Evolutionary conservation across 2,329 filamentous ascomycete genomes (phyloP), one percentile per base, ranked within the genome.

Genomic region (Hymenoscyphus scutula): DNA sequence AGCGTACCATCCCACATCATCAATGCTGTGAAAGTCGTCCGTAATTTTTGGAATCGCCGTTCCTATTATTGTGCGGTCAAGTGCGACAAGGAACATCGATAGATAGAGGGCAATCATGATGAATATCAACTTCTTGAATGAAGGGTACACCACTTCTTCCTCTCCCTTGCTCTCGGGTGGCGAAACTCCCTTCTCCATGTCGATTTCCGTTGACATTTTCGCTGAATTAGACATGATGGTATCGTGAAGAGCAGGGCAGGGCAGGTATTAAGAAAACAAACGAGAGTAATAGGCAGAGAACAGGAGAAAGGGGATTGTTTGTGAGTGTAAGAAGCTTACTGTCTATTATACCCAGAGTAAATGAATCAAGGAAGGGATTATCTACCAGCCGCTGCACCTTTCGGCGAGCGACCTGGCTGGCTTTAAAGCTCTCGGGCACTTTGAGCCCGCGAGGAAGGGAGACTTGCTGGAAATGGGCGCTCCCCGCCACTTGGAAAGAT

Each of bases 1-100:
- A 1, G 75, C 77, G 62, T 80, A 80, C 79, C 79, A 81, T 41
- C 77, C 78, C 6, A 81, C 74, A 64, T 81, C 78, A 17, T 73
- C 70, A 2, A 80, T 71, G 23, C 76, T 74, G 54, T 77, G 71
- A 67, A 77, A 75, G 6, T 75, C 69, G 62, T 76, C 71, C 1
- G 74, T 76, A 32, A 77, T 77, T 34, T 73, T 72, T 0, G 75
- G 75, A 37, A 77, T 76, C 5, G 75, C 76, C 6, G 75, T 77
- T 13, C 72, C 72, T 54, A 77, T 70, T 55, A 75, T 76, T 7
- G 75, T 76, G 61, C 73, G 70, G 65, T 77, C 75, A 48, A 74
- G 48, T 19, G 69, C 67, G 17, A 72, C 69, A 13, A 82, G 74
- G 66, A 83, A 82, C 60, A 82, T 75, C 56, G 75, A 76, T 25